These are phyloP conservation scores for Fagopyrum esculentum DNA, from an alignment of 148 eudicot species.

Conservation along the genomic window DNA sequence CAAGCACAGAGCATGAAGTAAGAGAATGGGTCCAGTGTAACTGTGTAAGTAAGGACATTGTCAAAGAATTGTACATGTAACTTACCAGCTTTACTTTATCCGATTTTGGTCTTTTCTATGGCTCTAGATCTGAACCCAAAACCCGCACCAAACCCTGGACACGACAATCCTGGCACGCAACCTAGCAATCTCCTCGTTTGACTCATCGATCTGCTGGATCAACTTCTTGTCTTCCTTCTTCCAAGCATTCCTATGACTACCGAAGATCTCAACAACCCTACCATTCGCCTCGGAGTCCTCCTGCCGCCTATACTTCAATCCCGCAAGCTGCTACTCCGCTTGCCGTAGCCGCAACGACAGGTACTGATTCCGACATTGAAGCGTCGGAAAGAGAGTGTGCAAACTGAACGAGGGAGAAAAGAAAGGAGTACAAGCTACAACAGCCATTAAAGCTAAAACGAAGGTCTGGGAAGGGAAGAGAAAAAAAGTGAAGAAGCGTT, in stretches of 20 bases:
- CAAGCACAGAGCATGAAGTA: too few relatives aligned
- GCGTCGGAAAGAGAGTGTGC: constrained; percentile 34
- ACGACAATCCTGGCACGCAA: constrained; percentile 30
- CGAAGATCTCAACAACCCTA: constrained; percentile 91
- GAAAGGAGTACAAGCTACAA: constrained; percentile 21
- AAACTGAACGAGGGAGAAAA: constrained; percentile 27
- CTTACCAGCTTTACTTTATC: too few relatives aligned
- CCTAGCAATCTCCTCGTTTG: constrained; percentile 52
- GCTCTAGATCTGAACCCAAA: too few relatives aligned
- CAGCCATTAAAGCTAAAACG: neutral
- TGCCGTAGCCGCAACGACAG: constrained; percentile 32
- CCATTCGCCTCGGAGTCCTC: constrained; percentile 94
- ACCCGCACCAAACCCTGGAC: too few relatives aligned
- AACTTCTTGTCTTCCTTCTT: constrained; percentile 76
- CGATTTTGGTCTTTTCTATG: too few relatives aligned
- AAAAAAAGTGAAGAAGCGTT: constrained; percentile 1
- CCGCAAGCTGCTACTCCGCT: constrained; percentile 33
- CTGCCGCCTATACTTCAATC: too few relatives aligned
- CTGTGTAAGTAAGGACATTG: too few relatives aligned
- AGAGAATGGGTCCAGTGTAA: too few relatives aligned
- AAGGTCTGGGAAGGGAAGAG: neutral
- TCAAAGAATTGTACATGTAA: too few relatives aligned
- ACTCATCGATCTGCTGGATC: constrained; percentile 62
- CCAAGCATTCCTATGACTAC: constrained; percentile 82
- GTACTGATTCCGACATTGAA: constrained; percentile 41